Evolutionary conservation across 2,329 filamentous ascomycete genomes (phyloP), one percentile per base, ranked within the genome.

Genomic region (Calonectria henricotiae): DNA sequence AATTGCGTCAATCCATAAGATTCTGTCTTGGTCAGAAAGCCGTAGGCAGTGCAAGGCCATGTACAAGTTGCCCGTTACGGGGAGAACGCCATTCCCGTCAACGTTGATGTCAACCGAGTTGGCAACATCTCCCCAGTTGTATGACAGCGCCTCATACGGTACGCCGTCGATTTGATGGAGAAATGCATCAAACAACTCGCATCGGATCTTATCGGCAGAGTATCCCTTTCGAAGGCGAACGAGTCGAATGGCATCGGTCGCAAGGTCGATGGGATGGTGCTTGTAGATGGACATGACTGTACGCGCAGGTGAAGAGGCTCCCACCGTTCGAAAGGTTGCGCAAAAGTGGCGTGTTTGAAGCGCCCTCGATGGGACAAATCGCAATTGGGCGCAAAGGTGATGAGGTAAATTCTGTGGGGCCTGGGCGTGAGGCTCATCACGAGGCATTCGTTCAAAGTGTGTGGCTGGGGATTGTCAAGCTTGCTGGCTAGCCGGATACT

Each of bases 1-100:
- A 25, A 58, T 58, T 2, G 51, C 51, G 37, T 58, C 51, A 15
- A 58, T 17, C 51, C 51, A 58, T 17, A 58, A 6, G 20, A 58
- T 58, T n/a, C 51, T 25, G 8, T 58, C 51, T 13, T 23, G 20
- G 23, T 58, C 51, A 2, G 32, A 39, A 37, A 11, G n/a, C 32
- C 51, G 23, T 6, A 58, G 6, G 3, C 51, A 58, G 32, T 58
- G 35, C 35, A 58, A 5, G 51, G 51, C 51, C 20, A 37, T 37
- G 20, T 58, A 58, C n/a, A 58, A 30, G 37, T 58, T 58, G n/a
- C 51, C 51, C 2, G 51, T 23, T 2, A 58, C 51, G 20, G 51
- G 35, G 12, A 58, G n/a, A 6, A 12, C 15, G 20, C 13, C 7
- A 15, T 25, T 8, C 12, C 20, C 51, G 12, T 32, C 51, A 9